Evolutionary conservation across 768 basidiomycete species (phyloP).

Genomic region (Sistotremastrum niveocremeum): DNA sequence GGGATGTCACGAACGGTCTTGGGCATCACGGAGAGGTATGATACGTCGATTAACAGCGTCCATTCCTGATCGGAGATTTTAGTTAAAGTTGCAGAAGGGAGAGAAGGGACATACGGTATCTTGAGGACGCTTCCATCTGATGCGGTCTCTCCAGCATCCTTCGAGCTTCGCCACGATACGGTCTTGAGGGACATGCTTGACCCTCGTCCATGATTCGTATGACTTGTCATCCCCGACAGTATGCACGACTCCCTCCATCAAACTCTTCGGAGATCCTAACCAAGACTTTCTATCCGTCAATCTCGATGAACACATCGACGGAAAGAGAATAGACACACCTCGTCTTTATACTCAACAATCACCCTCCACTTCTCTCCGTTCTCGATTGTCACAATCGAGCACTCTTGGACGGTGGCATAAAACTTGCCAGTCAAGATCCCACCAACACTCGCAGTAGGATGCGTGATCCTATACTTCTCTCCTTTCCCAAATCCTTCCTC

Average conservation of each 20-base stretch:
- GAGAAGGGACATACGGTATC: not conserved
- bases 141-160: slow-evolving; percentile 73
- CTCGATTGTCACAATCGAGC: slow-evolving; percentile 66
- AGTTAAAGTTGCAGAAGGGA: slow-evolving; percentile 2
- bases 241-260: slow-evolving; percentile 83
- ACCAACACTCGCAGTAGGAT: slow-evolving; percentile 82
- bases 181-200: slow-evolving; percentile 80
- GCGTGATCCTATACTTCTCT: slow-evolving; percentile 78
- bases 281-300: slow-evolving; percentile 43
- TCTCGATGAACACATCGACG: not conserved
- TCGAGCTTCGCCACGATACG: slow-evolving; percentile 72
- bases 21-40: slow-evolving; percentile 54
- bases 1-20: slow-evolving; percentile 76
- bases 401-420: slow-evolving; percentile 77
- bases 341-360: slow-evolving; percentile 91
- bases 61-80: slow-evolving; percentile 34
- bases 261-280: slow-evolving; percentile 78
- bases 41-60: slow-evolving; percentile 62
- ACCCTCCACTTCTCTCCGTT: slow-evolving; percentile 54
- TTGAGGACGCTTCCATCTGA: slow-evolving; percentile 62
- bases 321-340: slow-evolving; percentile 38
- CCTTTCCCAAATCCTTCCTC: slow-evolving; percentile 62
- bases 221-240: slow-evolving; percentile 46
- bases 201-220: slow-evolving; percentile 63
- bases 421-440: slow-evolving; percentile 85